These are phyloP conservation scores for Suillus paluster DNA, from an alignment of 768 basidiomycete species.

Conservation along the genomic window DNA sequence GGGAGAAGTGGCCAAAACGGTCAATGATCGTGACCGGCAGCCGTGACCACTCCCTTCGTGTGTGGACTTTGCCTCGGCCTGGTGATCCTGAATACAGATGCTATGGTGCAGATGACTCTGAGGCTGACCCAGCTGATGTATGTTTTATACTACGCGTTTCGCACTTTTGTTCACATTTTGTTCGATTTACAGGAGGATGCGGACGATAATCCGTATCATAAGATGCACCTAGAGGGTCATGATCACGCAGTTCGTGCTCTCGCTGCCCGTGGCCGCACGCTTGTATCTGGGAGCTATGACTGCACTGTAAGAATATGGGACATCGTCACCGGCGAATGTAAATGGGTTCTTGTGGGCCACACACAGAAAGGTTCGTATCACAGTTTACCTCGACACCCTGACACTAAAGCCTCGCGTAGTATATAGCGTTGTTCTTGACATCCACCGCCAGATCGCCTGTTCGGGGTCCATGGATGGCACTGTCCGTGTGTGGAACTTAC, in stretches of 20 bases:
- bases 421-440: conserved; percentile 93
- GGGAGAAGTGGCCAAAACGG: conserved; percentile 76
- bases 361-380: conserved; percentile 80
- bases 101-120: conserved; percentile 62
- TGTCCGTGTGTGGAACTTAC: conserved; percentile 92
- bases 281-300: conserved; percentile 97
- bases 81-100: conserved; percentile 78
- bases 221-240: conserved; percentile 84
- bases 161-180: conserved; percentile 7
- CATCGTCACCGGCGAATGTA: conserved; percentile 79
- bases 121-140: conserved; percentile 61
- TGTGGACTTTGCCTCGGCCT: conserved; percentile 70
- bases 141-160: conserved; percentile 13
- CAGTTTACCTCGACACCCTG: not conserved
- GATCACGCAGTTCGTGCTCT: conserved; percentile 90
- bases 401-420: conserved; percentile 51
- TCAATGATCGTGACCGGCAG: conserved; percentile 77
- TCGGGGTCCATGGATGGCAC: conserved; percentile 99
- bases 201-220: conserved; percentile 87
- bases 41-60: conserved; percentile 65
- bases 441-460: conserved; percentile 84
- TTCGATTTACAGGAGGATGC: conserved; percentile 57
- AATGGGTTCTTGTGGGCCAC: conserved; percentile 83
- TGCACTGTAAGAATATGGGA: conserved; percentile 96
- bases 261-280: conserved; percentile 86